Base-by-base conservation (phyloP, 345 rosid genomes). In the Trapa bicornis region DNA sequence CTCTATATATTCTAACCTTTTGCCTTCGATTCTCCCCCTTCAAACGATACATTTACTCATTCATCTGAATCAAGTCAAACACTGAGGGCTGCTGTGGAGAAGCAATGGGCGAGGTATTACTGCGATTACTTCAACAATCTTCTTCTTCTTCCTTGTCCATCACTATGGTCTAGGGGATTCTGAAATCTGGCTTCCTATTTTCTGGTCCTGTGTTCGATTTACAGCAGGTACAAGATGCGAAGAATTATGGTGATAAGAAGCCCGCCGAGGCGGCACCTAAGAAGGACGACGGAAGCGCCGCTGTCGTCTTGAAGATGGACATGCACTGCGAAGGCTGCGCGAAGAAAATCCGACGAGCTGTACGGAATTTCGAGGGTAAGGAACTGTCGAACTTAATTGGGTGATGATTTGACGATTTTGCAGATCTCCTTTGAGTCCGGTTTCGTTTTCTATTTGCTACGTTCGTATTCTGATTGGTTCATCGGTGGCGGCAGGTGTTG, bases 261-360 rank as follows among this genome's bases (percentile, higher is more conserved):
- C 67, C 43, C 35, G 71, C 50, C 45, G 70, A 39, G 1, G 48
- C 0, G 0, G 48, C 12, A 45, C 9, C 48, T 4, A 45, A 45
- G 48, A 45, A 45, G 48, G 48, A 45, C 48, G 48, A 11, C n/a
- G 78, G 75, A 16, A 58, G 47, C 37, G 70, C 1, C 67, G 3
- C 68, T 22, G 76, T 67, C 39, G 76, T 82, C 65, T 53, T 79
- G 16, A 79, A 77, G 63, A 66, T 79, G 8, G 85, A 82, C 47
- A 73, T 82, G 81, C 81, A 82, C 65, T 82, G 85, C 60, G 80
- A 79, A 1, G 85, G 83, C 5, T 82, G 85, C 37, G 81, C 83
- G 6, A 73, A 78, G 15, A 88, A 82, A 71, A 72, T 93, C 74
- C 74, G 66, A 66, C 85, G 82, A 15, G 37, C 71, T 6, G 68